Evolutionary conservation across 768 basidiomycete species (phyloP).

Genomic region (Tylopilus balloui): DNA sequence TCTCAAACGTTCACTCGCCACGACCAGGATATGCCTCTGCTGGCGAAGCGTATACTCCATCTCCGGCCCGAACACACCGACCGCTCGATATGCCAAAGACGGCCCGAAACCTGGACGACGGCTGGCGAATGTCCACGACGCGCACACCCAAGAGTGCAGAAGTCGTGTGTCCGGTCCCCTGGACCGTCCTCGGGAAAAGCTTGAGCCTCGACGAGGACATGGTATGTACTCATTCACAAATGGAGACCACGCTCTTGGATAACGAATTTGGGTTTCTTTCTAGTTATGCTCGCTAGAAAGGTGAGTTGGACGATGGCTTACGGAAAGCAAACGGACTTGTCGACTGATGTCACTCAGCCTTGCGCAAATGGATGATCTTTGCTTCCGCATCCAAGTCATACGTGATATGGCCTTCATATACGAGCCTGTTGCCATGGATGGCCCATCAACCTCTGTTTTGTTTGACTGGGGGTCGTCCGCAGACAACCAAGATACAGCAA

Average conservation of each 20-base stretch:
- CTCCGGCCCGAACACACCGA: conserved; percentile 10
- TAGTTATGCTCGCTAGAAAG: conserved; percentile 30
- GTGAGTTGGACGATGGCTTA: conserved; percentile 8
- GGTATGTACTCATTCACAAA: conserved; percentile 30
- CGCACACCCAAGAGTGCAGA: conserved; percentile 36
- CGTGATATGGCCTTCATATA: conserved; percentile 45
- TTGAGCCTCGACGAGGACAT: conserved; percentile 37
- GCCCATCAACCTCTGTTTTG: conserved; percentile 38
- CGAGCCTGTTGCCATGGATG: conserved; percentile 54
- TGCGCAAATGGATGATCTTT: conserved; percentile 34
- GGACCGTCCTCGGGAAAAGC: conserved; percentile 20
- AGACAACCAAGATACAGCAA: conserved; percentile 31
- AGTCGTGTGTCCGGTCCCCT: conserved; percentile 31
- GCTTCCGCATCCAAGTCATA: conserved; percentile 41
- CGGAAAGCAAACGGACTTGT: not conserved
- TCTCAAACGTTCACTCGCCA: conserved; percentile 13
- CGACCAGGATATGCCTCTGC: not conserved
- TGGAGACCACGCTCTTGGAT: not conserved
- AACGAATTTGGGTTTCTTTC: not conserved
- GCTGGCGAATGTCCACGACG: conserved; percentile 41
- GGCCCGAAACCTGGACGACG: conserved; percentile 15
- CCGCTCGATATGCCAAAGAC: conserved; percentile 4
- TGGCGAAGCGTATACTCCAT: not conserved
- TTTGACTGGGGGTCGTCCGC: conserved; percentile 48
- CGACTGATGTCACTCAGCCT: conserved; percentile 26